Percentiles rank a stretch among this genome's conserved stretches.
phyloP scores from a whole-genome alignment of 345 rosid species.

The Salix arbutifolia region DNA sequence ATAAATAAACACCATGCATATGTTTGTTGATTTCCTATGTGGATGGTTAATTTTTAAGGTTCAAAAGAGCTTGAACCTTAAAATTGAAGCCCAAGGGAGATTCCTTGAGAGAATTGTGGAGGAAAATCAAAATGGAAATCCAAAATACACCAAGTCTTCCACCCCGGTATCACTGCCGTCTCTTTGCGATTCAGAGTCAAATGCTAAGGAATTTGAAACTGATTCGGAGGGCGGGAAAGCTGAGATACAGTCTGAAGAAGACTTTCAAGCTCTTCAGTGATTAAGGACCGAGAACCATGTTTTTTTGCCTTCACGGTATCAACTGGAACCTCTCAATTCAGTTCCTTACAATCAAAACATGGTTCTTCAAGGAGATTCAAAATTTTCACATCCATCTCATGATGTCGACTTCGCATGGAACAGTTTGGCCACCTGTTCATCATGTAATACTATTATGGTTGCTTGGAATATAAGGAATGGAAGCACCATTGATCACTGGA shows the following conservation, averaged over 20 bases:
- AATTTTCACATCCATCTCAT: constrained; percentile 5
- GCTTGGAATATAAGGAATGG: not conserved
- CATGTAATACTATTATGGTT: not conserved
- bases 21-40: not conserved
- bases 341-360: constrained; percentile 6
- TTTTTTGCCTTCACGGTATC: constrained; percentile 6
- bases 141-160: constrained; percentile 19
- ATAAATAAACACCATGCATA: not conserved
- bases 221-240: constrained; percentile 30
- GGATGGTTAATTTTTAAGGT: constrained; percentile 22
- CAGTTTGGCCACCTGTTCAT: constrained; percentile 19
- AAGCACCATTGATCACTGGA: not conserved
- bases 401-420: constrained; percentile 28
- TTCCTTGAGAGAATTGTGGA: constrained; percentile 38
- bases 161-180: constrained; percentile 40
- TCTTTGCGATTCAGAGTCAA: constrained; percentile 49
- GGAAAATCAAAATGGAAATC: constrained; percentile 19
- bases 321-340: constrained; percentile 6
- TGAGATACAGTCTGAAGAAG: constrained; percentile 27
- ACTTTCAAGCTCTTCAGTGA: constrained; percentile 22
- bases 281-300: constrained; percentile 19
- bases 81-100: constrained; percentile 53
- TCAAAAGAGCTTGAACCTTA: constrained; percentile 47
- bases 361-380: constrained; percentile 13
- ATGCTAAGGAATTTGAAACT: constrained; percentile 31